Evolutionary conservation across 169 alveolate species (phyloP), one percentile per base, ranked within the genome.

Genomic region (Eimeria falciformis): DNA sequence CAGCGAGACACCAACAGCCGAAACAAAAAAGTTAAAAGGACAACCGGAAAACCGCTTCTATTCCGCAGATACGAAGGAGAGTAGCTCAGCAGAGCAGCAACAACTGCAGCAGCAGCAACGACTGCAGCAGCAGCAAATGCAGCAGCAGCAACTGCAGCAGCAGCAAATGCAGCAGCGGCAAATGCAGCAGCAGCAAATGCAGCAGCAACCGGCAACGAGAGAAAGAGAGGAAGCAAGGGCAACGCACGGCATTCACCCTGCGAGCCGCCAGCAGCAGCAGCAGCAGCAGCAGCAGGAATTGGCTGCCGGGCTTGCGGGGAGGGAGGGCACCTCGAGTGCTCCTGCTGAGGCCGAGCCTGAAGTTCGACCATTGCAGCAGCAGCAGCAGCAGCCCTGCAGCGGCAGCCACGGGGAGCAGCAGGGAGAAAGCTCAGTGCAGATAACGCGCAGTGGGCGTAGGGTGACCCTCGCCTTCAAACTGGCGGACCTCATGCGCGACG

Each of bases 401-500:
- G 62, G 14, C 14, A 14, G n/a, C n/a, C 62, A 14, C n/a, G 62
- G 14, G 62, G 7, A 14, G 62, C n/a, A 50, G 14, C 83, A 71
- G 83, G 33, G 17, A 21, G 62, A 71, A 43, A 56, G 83, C 56
- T 71, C 83, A 5, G 83, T 71, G 56, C 83, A 71, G 56, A 43
- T 71, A 33, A 71, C 83, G 37, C 83, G 83, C 27, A 71, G 83
- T 37, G 58, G 62, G 25, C 18, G 58, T 21, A 27, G 83, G 11
- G 58, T 71, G 0, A 71, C 58, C 9, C 43, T 71, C 43, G 83
- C 53, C 21, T 40, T 71, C 21, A 43, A 71, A 37, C 58, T 71
- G 1, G 33, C 83, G 11, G 83, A 71, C 2, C 33, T 71, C 5
- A 56, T 43, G 6, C 5, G 83, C 21, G 83, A 43, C 25, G 83